Evolutionary conservation across 371 early-diverging fungal genomes (phyloP), one percentile per base, ranked within the genome.

Genomic region (Mucor saturninus): DNA sequence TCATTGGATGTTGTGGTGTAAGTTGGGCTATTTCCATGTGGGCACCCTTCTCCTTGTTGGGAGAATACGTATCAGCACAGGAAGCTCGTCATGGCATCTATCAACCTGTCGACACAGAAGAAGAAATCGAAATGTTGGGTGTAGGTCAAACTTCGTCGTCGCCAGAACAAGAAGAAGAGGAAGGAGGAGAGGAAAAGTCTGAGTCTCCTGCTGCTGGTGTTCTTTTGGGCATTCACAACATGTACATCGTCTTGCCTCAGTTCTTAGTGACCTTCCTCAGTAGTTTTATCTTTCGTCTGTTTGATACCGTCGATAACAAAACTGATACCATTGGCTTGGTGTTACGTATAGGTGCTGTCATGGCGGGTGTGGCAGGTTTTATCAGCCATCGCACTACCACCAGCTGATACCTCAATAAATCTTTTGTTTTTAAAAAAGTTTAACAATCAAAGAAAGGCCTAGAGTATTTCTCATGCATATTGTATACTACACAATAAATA

Each of bases 191-290:
- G 7, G 32, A 61, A 2, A n/a, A 28, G n/a, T n/a, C 35, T 7
- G 45, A 43, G 28, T 28, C 49, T 31, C 59, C 81, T 0, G 85
- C 86, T 5, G 91, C 95, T 4, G 97, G 97, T 7, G 84, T 91
- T 3, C 74, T 95, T 3, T 75, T 98, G 11, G 98, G 97, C 0
- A 95, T 97, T 51, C 96, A 96, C 71, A 98, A 98, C 72, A 89
- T 95, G 73, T 96, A 92, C 63, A 89, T 98, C 61, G 95, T 95
- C 3, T 59, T 95, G 5, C 98, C 98, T 4, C 98, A 98, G 68
- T 93, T 98, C 59, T 68, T 95, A 2, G 89, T 88, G 42, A 91
- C 89, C 2, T 88, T 91, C 62, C 70, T 86, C 54, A 87, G 84
- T 65, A 88, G 90, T 57, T 61, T 95, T 31, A 68, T 97, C 26